Evolutionary conservation across 129 eudicot genomes (phyloP), one percentile per base, ranked within the genome.

Genomic region (Pulicaria dysenterica): DNA sequence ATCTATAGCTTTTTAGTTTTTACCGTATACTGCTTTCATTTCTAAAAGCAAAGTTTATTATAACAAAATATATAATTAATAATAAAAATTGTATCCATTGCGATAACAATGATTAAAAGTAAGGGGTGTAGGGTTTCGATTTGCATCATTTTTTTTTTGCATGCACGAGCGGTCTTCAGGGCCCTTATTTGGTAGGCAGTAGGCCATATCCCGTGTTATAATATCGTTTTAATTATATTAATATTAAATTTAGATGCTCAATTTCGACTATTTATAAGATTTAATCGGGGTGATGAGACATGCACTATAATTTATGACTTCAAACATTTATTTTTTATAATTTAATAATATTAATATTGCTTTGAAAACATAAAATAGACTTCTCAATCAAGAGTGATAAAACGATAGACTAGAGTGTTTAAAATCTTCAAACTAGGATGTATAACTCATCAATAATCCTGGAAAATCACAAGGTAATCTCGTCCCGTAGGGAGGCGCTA

Each of bases 81-180:
- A 34, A 34, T 34, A 61, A 7, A 48, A 7, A 47, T 34, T 48
- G 36, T 37, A 67, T n/a, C 62, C 47, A 7, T 69, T 6, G 8
- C 64, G 51, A 69, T 69, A 69, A 53, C 74, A 51, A 53, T 69
- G 74, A 69, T 69, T 69, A 70, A 40, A 40, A 55, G 39, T 17
- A 55, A 38, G 37, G 37, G 14, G 64, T 55, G 64, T 70, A 55
- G 64, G 75, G 63, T 40, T 70, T 55, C 54, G 53, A 70, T 70
- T 40, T 70, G 75, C 64, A 70, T 70, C 64, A 55, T 24, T 59
- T 70, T 54, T 54, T 49, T 70, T 16, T 40, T 40, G 41, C 75
- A 70, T 70, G 41, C 75, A 70, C 75, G 75, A 70, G 58, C 36
- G 73, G 58, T 44, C 43, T 48, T 49, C 41, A 37, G 58, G 41